These are phyloP conservation scores for Ogataea pignaliae DNA, from an alignment of 805 yeast genomes.

Conservation along the genomic window DNA sequence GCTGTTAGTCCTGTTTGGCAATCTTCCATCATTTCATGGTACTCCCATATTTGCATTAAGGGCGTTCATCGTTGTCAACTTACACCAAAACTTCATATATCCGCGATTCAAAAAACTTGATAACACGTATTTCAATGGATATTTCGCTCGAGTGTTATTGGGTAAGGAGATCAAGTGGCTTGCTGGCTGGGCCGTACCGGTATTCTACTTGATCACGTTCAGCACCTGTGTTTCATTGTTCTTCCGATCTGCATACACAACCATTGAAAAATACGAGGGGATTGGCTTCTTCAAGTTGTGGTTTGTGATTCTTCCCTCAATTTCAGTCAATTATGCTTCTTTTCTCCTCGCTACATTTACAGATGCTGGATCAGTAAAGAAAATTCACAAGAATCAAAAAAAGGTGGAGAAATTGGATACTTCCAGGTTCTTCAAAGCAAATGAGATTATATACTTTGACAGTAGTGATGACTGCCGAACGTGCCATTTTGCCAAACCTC, in stretches of 20 bases:
- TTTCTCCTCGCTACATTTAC: slow-evolving; percentile 36
- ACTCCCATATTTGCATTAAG: slow-evolving; percentile 28
- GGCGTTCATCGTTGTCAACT: slow-evolving; percentile 6
- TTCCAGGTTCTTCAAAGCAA: slow-evolving; percentile 27
- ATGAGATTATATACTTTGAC: slow-evolving; percentile 39
- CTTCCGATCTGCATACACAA: slow-evolving; percentile 18
- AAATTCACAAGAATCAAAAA: slow-evolving; percentile 9
- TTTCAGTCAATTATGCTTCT: slow-evolving; percentile 30
- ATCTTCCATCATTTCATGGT: slow-evolving; percentile 37
- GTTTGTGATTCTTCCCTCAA: slow-evolving; percentile 28
- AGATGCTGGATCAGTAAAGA: slow-evolving; percentile 38
- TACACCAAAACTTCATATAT: not conserved
- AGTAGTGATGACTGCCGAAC: slow-evolving; percentile 34
- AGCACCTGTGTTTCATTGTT: slow-evolving; percentile 25
- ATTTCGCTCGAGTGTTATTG: slow-evolving; percentile 7
- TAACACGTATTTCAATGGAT: slow-evolving; percentile 20
- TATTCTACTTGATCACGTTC: slow-evolving; percentile 35
- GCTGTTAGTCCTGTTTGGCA: slow-evolving; percentile 42
- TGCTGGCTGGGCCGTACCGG: slow-evolving; percentile 43
- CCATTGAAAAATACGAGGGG: slow-evolving; percentile 5
- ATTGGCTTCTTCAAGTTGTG: slow-evolving; percentile 10
- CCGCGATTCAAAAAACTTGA: slow-evolving; percentile 18
- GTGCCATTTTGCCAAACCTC: slow-evolving; percentile 66
- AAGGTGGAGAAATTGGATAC: slow-evolving; percentile 6
- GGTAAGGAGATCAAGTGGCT: slow-evolving; percentile 11